These are phyloP conservation scores for Suillus lakei DNA, from an alignment of 768 basidiomycete genomes.

Conservation along the genomic window DNA sequence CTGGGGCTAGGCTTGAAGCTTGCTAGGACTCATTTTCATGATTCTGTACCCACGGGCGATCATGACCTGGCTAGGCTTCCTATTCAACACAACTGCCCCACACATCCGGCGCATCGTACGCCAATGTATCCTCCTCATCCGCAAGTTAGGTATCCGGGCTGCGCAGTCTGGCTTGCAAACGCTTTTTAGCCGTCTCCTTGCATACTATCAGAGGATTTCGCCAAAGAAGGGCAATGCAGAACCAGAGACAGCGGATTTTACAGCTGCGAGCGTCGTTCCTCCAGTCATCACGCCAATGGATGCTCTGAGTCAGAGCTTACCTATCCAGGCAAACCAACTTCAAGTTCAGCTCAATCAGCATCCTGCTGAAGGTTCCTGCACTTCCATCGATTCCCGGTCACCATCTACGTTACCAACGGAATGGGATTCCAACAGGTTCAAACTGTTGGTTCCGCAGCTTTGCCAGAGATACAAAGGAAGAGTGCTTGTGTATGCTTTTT, in stretches of 20 bases:
- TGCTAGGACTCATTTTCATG: background rate
- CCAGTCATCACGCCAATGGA: background rate
- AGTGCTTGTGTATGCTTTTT: background rate
- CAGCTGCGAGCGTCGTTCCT: background rate
- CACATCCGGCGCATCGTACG: background rate
- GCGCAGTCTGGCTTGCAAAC: background rate
- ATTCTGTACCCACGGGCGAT: background rate
- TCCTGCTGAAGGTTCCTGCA: background rate
- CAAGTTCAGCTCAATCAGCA: background rate
- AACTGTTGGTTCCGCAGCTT: background rate
- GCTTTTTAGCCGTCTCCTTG: background rate
- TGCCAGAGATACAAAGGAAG: conserved; percentile 1
- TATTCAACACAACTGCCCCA: background rate
- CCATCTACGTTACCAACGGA: background rate
- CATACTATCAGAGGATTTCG: too few relatives aligned
- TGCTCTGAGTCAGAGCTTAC: background rate
- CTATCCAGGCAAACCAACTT: background rate
- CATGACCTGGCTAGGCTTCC: background rate
- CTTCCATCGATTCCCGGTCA: background rate
- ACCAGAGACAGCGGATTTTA: background rate
- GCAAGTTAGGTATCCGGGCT: background rate
- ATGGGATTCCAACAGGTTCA: conserved; percentile 2
- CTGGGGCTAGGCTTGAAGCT: background rate
- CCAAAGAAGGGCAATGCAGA: background rate
- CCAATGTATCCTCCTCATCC: background rate